Evolutionary conservation across 768 basidiomycete species (phyloP).

Genomic region (Amanita subjunquillea): DNA sequence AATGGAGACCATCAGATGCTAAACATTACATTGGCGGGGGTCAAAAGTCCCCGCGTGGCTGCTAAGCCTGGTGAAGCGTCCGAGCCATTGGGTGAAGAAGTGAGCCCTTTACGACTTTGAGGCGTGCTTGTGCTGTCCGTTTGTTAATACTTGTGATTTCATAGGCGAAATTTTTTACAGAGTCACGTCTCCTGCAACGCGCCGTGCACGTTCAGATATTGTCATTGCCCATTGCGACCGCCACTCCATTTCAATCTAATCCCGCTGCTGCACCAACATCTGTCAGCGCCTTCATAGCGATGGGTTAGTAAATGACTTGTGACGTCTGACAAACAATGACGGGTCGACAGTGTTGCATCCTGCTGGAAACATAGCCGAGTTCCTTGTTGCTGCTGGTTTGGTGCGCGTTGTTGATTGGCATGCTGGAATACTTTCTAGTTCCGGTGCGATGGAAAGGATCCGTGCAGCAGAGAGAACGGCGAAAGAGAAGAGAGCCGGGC

Average conservation of each 20-base stretch:
- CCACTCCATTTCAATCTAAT: constrained; percentile 69
- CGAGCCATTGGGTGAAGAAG: constrained; percentile 87
- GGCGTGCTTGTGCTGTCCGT: constrained; percentile 4
- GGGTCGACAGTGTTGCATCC: constrained; percentile 64
- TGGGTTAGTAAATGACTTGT: constrained; percentile 31
- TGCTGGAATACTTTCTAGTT: constrained; percentile 81
- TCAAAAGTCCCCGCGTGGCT: constrained; percentile 62
- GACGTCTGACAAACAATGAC: constrained; percentile 1
- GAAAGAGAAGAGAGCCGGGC: constrained; percentile 59
- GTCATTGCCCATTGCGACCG: constrained; percentile 68
- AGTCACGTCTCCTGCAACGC: constrained; percentile 77
- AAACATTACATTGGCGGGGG: constrained; percentile 78
- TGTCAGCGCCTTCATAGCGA: constrained; percentile 85
- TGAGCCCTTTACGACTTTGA: constrained; percentile 21
- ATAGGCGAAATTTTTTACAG: constrained; percentile 90
- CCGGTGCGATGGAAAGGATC: constrained; percentile 81
- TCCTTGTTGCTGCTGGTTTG: constrained; percentile 73
- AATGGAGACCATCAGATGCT: constrained; percentile 85
- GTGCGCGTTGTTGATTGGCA: constrained; percentile 97
- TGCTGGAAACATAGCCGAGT: constrained; percentile 89
- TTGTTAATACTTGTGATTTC: constrained; percentile 10
- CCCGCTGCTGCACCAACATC: constrained; percentile 47
- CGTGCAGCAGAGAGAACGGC: constrained; percentile 76
- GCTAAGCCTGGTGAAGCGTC: constrained; percentile 67
- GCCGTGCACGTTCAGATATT: constrained; percentile 68